These are phyloP conservation scores for Diutina siamensis DNA, from an alignment of 1,139 yeast genomes.

Conservation along the genomic window DNA sequence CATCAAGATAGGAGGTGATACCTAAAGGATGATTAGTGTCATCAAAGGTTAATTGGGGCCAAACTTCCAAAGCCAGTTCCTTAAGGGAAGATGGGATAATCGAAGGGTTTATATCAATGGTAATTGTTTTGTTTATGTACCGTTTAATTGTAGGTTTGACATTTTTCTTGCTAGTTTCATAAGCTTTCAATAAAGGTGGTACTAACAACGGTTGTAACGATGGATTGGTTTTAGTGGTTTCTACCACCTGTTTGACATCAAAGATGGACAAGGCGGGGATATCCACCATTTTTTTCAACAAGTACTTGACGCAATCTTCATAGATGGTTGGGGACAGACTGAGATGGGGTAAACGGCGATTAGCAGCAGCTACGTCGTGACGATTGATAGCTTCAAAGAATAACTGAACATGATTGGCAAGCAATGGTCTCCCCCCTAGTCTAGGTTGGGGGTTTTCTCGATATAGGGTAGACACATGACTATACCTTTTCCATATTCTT, in stretches of 20 bases:
- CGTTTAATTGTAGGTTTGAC: not conserved
- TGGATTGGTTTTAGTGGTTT: not conserved
- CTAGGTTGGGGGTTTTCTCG: not conserved
- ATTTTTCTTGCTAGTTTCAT: not conserved
- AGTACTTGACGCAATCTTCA: not conserved
- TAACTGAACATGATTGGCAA: not conserved
- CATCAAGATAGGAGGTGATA: not conserved
- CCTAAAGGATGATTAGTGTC: not conserved
- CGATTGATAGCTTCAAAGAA: not conserved
- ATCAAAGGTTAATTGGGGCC: not conserved
- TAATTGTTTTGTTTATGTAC: too few species aligned
- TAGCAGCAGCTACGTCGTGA: not conserved
- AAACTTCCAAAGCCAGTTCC: not conserved
- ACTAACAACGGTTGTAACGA: not conserved
- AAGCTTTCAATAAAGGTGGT: not conserved
- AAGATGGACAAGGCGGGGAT: not conserved
- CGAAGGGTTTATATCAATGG: not conserved
- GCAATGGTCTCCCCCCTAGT: not conserved
- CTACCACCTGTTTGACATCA: not conserved
- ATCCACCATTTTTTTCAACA: not conserved
- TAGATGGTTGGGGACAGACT: not conserved
- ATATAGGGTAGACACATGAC: not conserved
- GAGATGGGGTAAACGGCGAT: not conserved
- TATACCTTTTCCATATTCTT: not conserved
- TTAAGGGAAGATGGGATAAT: not conserved